phyloP scores from a whole-genome alignment of 2,329 filamentous ascomycete species.

The Nannizzia gypsea region DNA sequence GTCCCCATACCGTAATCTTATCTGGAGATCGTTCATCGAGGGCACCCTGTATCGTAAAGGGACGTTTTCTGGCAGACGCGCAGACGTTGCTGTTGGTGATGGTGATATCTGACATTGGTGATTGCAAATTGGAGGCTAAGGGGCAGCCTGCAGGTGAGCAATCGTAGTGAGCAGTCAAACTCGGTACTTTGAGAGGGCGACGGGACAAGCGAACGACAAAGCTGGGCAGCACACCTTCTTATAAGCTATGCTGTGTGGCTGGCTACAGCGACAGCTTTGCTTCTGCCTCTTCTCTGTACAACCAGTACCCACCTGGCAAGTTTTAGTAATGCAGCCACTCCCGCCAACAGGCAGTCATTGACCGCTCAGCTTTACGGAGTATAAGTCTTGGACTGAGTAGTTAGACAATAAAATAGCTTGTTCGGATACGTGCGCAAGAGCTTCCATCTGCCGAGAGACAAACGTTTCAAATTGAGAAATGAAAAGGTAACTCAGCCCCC shows the following conservation, averaged over 20 bases:
- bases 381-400: background rate
- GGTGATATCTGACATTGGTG: background rate
- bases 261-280: background rate
- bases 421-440: background rate
- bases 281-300: background rate
- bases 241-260: background rate
- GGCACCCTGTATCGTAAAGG: background rate
- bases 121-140: background rate
- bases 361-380: background rate
- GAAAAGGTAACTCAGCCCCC: background rate
- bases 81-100: slow-evolving; percentile 4
- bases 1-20: slow-evolving; percentile 2
- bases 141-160: background rate
- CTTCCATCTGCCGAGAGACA: background rate
- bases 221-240: background rate
- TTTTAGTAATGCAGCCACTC: background rate
- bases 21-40: background rate
- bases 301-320: background rate
- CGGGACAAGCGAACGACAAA: background rate
- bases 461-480: background rate
- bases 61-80: slow-evolving; percentile 1
- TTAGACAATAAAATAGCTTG: background rate
- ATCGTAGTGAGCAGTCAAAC: background rate
- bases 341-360: background rate
- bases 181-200: background rate